Percentiles rank a stretch among this genome's conserved stretches.
These are phyloP conservation scores for Radiomyces spectabilis DNA, from an alignment of 192 early-diverging fungal genomes.

Conservation along the genomic window DNA sequence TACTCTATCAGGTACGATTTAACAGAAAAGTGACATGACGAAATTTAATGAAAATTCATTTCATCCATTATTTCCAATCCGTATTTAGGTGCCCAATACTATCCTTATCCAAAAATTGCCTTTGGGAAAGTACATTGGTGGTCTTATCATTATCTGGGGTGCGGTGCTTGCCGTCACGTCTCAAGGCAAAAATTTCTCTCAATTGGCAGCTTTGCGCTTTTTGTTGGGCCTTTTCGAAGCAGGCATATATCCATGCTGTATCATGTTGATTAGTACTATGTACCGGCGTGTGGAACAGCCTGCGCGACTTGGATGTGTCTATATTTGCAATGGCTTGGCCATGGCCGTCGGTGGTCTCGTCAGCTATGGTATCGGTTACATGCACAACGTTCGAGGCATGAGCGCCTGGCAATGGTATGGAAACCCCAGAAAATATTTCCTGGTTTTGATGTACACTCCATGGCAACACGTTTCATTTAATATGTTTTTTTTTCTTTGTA, in stretches of 20 bases:
- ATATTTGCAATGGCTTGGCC: constrained; percentile 15
- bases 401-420: constrained; percentile 22
- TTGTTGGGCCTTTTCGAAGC: constrained; percentile 24
- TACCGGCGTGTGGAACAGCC: constrained; percentile 16
- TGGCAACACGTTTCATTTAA: background rate
- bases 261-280: constrained; percentile 11
- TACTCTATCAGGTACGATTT: constrained; percentile 3
- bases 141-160: constrained; percentile 16
- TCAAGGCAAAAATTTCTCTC: constrained; percentile 5
- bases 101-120: constrained; percentile 13
- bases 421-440: background rate
- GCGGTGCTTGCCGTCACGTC: constrained; percentile 6
- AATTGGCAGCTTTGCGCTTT: constrained; percentile 12
- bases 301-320: constrained; percentile 7
- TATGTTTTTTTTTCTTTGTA: constrained; percentile 2
- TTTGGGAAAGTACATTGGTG: constrained; percentile 10
- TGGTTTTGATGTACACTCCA: too few relatives aligned
- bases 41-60: background rate
- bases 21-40: background rate
- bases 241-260: constrained; percentile 6
- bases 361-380: constrained; percentile 14
- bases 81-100: constrained; percentile 10
- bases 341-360: constrained; percentile 17
- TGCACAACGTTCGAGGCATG: background rate
- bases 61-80: background rate